phyloP scores from a whole-genome alignment of 371 early-diverging fungal genomes.

The Synchytrium microbalum region DNA sequence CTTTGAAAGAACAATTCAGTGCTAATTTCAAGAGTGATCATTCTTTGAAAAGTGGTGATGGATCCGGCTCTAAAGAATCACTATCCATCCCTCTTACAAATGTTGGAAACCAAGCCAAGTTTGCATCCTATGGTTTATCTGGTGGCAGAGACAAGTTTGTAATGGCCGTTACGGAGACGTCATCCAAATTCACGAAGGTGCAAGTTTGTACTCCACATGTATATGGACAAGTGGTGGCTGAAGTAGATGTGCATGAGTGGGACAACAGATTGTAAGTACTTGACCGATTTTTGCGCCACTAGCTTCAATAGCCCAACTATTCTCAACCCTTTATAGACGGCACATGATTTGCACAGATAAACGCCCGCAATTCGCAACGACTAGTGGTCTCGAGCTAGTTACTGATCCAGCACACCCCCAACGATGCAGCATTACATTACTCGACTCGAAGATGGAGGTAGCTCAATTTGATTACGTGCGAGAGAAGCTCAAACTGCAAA shows the following conservation, averaged over 20 bases:
- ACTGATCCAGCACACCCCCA: background rate
- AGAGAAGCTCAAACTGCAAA: background rate
- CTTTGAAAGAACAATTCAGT: background rate
- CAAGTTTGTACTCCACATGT: background rate
- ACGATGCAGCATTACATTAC: background rate
- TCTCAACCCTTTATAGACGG: background rate
- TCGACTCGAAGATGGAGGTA: background rate
- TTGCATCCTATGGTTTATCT: background rate
- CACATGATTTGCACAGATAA: background rate
- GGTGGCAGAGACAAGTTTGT: background rate
- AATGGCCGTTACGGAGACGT: background rate
- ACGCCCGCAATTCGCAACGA: background rate
- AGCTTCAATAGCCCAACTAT: too few relatives aligned
- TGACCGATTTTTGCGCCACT: too few relatives aligned
- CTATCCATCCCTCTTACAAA: too few relatives aligned
- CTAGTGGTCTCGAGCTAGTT: background rate
- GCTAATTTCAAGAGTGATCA: too few relatives aligned
- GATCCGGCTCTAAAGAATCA: background rate
- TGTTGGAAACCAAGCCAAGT: background rate
- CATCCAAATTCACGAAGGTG: background rate
- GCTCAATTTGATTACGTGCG: background rate
- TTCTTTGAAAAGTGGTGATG: background rate
- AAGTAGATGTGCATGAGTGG: background rate
- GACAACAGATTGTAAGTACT: background rate
- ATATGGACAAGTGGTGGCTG: background rate